Conservation (phyloP, 1,139 yeast genomes). For the Scheffersomyces quercinus region DNA sequence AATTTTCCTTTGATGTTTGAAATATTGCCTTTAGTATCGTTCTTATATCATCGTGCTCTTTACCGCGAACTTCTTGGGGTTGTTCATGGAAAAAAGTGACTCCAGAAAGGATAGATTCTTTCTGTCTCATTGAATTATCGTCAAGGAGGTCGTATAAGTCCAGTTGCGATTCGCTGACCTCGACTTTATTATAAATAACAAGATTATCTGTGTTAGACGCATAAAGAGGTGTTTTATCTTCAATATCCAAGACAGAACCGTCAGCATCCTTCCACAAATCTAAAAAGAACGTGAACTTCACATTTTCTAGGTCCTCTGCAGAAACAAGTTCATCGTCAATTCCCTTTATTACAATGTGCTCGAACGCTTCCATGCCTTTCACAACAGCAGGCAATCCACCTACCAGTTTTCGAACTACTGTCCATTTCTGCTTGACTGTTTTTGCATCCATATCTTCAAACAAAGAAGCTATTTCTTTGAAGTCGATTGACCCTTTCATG, state of each 20-base stretch:
- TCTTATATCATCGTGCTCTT: slow-evolving; percentile 33
- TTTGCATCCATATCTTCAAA: slow-evolving; percentile 39
- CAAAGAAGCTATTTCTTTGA: slow-evolving; percentile 52
- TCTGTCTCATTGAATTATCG: slow-evolving; percentile 55
- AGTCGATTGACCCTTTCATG: slow-evolving; percentile 52
- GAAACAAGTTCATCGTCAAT: slow-evolving; percentile 52
- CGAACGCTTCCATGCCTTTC: slow-evolving; percentile 60
- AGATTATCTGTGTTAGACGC: slow-evolving; percentile 27
- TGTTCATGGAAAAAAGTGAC: slow-evolving; percentile 35
- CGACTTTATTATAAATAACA: slow-evolving; percentile 25
- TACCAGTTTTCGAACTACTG: slow-evolving; percentile 51
- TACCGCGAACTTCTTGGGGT: slow-evolving; percentile 15
- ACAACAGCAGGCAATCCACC: slow-evolving; percentile 55
- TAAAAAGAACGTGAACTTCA: slow-evolving; percentile 50
- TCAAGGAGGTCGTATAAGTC: slow-evolving; percentile 39
- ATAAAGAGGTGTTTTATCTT: slow-evolving; percentile 40
- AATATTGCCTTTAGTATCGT: slow-evolving; percentile 58
- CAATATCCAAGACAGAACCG: slow-evolving; percentile 26
- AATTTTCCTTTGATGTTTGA: slow-evolving; percentile 52
- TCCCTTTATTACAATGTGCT: slow-evolving; percentile 51
- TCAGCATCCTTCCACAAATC: slow-evolving; percentile 61
- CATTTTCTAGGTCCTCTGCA: slow-evolving; percentile 44
- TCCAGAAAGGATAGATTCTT: slow-evolving; percentile 45
- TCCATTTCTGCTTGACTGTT: slow-evolving; percentile 61
- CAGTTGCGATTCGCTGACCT: slow-evolving; percentile 21